Percentiles rank a stretch among this genome's conserved stretches.
phyloP scores from a whole-genome alignment of 805 yeast species.

The Yarrowia bubula region DNA sequence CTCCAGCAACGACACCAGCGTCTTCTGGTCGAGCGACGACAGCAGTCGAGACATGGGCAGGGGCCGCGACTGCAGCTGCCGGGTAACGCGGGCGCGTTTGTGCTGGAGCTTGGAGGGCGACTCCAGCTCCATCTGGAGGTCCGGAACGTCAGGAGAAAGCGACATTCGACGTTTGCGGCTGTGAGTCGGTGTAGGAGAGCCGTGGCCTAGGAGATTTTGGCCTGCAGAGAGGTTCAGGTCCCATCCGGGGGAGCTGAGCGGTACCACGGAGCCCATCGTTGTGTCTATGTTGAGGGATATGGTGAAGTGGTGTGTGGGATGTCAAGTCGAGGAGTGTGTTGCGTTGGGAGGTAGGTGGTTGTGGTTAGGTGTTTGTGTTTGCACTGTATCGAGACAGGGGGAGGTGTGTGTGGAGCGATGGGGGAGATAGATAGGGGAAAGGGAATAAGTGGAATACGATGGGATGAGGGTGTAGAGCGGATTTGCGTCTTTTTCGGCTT shows the following conservation, averaged over 20 bases:
- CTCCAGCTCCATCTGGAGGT: constrained; percentile 3
- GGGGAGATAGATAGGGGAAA: too few relatives aligned
- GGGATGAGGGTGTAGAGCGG: too few relatives aligned
- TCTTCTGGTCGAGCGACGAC: constrained; percentile 61
- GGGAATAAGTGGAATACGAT: too few relatives aligned
- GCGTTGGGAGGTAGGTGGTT: neutral
- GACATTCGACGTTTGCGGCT: constrained; percentile 15
- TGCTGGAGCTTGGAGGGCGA: neutral
- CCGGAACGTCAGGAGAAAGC: neutral
- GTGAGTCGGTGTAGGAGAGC: constrained; percentile 11
- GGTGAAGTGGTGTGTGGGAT: neutral
- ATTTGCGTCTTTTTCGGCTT: too few relatives aligned
- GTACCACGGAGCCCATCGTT: constrained; percentile 22
- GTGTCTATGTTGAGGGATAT: neutral
- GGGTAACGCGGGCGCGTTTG: constrained; percentile 5
- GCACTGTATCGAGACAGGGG: neutral
- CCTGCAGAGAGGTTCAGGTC: constrained; percentile 24
- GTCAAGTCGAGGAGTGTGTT: neutral
- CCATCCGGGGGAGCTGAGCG: constrained; percentile 19
- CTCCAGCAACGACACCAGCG: constrained; percentile 53
- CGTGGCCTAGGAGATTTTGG: constrained; percentile 23
- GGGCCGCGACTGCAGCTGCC: constrained; percentile 39
- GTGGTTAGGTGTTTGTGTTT: neutral
- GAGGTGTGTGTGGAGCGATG: neutral
- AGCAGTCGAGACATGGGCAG: constrained; percentile 63